A percentile compares a stretch with the other conserved stretches of the same genome.
Evolutionary conservation across 176 grass and related monocot genomes (phyloP).

Genomic region (Oryza rufipogon): DNA sequence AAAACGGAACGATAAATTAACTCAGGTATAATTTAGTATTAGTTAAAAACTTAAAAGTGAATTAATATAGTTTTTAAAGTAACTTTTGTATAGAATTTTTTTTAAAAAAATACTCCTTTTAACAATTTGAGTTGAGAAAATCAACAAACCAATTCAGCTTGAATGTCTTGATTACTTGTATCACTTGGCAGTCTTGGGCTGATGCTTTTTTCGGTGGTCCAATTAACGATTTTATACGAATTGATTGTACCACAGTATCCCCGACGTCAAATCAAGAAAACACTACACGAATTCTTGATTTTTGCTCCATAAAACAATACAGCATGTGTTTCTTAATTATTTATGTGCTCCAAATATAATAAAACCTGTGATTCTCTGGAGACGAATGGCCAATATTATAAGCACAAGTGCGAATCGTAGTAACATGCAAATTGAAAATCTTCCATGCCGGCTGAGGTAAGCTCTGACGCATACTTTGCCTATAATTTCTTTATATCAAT

Average conservation of each 20-base stretch:
- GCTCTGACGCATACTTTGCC: constrained; percentile 28
- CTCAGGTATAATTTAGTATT: too few relatives aligned
- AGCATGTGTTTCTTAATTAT: not conserved
- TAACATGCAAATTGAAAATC: not conserved
- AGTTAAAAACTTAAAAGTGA: too few relatives aligned
- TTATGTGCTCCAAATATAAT: not conserved
- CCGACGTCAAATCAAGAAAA: not conserved
- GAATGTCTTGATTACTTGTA: too few relatives aligned
- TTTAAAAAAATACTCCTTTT: too few relatives aligned
- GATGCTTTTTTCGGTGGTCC: not conserved
- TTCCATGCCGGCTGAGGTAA: constrained; percentile 25
- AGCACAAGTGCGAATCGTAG: not conserved
- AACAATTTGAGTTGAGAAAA: too few relatives aligned
- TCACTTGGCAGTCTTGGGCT: not conserved
- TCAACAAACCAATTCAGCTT: too few relatives aligned
- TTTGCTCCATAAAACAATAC: too few relatives aligned
- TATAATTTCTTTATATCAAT: not conserved
- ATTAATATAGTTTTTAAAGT: too few relatives aligned
- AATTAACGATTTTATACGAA: not conserved
- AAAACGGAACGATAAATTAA: too few relatives aligned
- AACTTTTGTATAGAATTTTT: too few relatives aligned
- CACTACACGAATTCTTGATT: too few relatives aligned
- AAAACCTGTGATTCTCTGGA: constrained; percentile 4
- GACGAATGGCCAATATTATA: not conserved
- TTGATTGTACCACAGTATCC: not conserved